A percentile compares a stretch with the other conserved stretches of the same genome.
Evolutionary conservation across 2,329 filamentous ascomycete species (phyloP).

Genomic region (Fusarium palustre): DNA sequence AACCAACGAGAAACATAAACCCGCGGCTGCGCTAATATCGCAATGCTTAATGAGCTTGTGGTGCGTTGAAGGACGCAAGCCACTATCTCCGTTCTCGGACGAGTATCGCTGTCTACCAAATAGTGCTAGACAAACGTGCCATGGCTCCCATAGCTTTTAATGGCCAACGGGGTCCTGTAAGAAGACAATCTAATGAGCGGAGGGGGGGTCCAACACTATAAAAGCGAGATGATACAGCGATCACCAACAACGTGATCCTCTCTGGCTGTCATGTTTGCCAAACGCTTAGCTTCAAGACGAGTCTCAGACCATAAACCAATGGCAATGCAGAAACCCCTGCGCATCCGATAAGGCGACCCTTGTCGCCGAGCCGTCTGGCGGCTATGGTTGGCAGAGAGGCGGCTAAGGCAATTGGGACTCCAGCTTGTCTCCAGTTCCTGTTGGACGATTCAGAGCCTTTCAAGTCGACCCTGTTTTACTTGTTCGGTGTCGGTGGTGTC

Average conservation of each 20-base stretch:
- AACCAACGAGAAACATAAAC: conserved; percentile 40
- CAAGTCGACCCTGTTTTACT: not conserved
- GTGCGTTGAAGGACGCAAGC: conserved; percentile 41
- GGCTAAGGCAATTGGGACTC: conserved; percentile 43
- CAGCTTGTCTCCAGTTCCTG: conserved; percentile 29
- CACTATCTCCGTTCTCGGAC: conserved; percentile 42
- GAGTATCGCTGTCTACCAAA: conserved; percentile 30
- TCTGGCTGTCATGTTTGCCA: conserved; percentile 53
- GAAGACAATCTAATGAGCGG: conserved; percentile 8
- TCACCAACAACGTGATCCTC: conserved; percentile 34
- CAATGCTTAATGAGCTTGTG: conserved; percentile 37
- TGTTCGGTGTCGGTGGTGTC: not conserved
- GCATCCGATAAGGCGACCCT: conserved; percentile 43
- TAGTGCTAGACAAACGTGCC: conserved; percentile 40
- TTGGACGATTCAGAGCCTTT: conserved; percentile 24
- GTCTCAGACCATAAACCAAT: conserved; percentile 52
- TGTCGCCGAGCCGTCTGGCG: conserved; percentile 49
- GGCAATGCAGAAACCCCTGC: conserved; percentile 48
- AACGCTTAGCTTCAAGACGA: conserved; percentile 43
- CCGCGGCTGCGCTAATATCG: conserved; percentile 50
- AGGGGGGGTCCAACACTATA: conserved; percentile 11
- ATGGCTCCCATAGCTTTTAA: conserved; percentile 34
- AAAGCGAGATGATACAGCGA: conserved; percentile 21
- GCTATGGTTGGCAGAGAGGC: conserved; percentile 51
- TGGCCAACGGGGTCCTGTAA: conserved; percentile 26